phyloP scores from a whole-genome alignment of 1,139 yeast species.

The Geotrichum histeridarum region DNA sequence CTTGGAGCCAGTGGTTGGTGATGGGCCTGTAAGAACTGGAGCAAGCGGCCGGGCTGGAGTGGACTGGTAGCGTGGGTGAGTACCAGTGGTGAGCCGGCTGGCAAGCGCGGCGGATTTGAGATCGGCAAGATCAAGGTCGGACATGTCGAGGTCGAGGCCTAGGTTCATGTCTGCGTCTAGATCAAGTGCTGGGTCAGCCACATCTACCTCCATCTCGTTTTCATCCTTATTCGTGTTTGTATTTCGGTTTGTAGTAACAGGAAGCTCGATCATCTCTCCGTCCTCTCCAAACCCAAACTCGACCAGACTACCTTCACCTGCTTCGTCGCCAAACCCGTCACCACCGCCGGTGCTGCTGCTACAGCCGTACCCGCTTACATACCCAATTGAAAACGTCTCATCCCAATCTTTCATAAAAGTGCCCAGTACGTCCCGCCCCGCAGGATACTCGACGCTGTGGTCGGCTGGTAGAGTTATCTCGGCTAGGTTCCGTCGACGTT shows the following conservation, averaged over 20 bases:
- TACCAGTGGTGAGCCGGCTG: neutral
- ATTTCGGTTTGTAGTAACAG: too few species aligned
- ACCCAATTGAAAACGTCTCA: too few species aligned
- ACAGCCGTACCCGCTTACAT: too few species aligned
- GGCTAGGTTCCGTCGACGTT: neutral
- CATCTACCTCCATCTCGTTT: neutral
- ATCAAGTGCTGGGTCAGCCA: neutral
- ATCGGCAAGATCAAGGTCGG: neutral
- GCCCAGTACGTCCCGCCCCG: conserved; percentile 5
- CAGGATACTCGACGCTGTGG: conserved; percentile 7
- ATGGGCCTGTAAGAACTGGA: neutral
- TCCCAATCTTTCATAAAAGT: neutral
- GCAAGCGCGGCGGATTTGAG: conserved; percentile 10
- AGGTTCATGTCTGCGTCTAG: too few species aligned
- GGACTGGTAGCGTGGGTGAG: too few species aligned
- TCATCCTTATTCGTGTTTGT: neutral
- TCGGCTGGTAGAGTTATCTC: conserved; percentile 13
- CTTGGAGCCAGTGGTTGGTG: neutral
- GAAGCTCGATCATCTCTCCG: conserved; percentile 14
- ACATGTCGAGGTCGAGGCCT: too few species aligned
- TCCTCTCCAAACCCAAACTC: conserved; percentile 16
- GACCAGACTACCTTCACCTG: neutral
- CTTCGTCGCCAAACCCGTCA: neutral
- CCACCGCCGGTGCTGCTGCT: too few species aligned
- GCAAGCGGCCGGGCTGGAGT: neutral